These are phyloP conservation scores for Suhomyces emberorum DNA, from an alignment of 805 yeast species.

Conservation along the genomic window DNA sequence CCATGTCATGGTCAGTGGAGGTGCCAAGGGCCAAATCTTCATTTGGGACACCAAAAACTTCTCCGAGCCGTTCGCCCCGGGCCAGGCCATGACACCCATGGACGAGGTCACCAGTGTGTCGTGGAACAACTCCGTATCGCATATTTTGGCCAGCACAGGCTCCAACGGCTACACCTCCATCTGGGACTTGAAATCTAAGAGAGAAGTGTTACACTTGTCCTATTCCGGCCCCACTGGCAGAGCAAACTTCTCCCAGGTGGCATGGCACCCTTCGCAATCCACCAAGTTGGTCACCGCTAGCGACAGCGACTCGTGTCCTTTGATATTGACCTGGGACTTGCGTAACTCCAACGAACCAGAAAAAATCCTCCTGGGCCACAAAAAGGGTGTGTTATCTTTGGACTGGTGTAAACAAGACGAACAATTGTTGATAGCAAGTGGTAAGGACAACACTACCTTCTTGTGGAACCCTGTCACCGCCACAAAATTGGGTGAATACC, in stretches of 20 bases:
- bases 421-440: slow-evolving; percentile 77
- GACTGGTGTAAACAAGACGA: slow-evolving; percentile 93
- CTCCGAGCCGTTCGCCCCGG: slow-evolving; percentile 63
- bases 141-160: slow-evolving; percentile 84
- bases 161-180: slow-evolving; percentile 82
- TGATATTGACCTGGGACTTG: slow-evolving; percentile 88
- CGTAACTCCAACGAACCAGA: slow-evolving; percentile 94
- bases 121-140: slow-evolving; percentile 83
- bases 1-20: slow-evolving; percentile 80
- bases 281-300: slow-evolving; percentile 88
- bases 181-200: slow-evolving; percentile 87
- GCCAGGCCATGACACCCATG: slow-evolving; percentile 71
- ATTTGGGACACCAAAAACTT: slow-evolving; percentile 83
- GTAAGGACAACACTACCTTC: slow-evolving; percentile 82
- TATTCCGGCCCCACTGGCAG: slow-evolving; percentile 58
- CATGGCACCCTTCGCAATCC: slow-evolving; percentile 91
- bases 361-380: slow-evolving; percentile 69
- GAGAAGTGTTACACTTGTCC: slow-evolving; percentile 83
- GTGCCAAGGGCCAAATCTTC: slow-evolving; percentile 81
- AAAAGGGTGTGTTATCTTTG: slow-evolving; percentile 80
- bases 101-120: slow-evolving; percentile 79
- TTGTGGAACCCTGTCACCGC: slow-evolving; percentile 89
- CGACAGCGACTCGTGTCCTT: slow-evolving; percentile 74
- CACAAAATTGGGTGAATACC: slow-evolving; percentile 75
- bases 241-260: slow-evolving; percentile 75